Percentiles rank a stretch among this genome's conserved stretches.
phyloP scores from a whole-genome alignment of 805 yeast species.

The Pichia thaimueangensis region DNA sequence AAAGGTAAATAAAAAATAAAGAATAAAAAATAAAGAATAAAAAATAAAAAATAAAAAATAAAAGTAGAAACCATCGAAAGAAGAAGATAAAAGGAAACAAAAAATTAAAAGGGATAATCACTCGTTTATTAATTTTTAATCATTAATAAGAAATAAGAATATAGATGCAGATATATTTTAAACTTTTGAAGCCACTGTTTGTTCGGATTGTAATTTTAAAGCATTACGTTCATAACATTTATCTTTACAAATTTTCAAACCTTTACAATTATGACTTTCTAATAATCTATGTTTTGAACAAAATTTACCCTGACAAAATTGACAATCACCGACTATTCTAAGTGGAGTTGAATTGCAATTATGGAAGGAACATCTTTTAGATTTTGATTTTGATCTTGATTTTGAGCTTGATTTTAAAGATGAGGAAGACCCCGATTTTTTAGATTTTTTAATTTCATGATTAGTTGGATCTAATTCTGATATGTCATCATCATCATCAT shows the following conservation, averaged over 20 bases:
- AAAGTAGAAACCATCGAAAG: too few relatives aligned
- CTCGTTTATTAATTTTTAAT: too few relatives aligned
- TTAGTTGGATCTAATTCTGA: too few relatives aligned
- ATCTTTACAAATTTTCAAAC: conserved; percentile 74
- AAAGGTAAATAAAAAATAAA: too few relatives aligned
- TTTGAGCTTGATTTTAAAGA: conserved; percentile 13
- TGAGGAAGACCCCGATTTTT: not conserved
- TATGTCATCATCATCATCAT: conserved; percentile 11
- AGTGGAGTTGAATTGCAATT: conserved; percentile 60
- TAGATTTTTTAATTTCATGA: not conserved
- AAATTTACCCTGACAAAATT: conserved; percentile 75
- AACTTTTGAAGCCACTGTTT: conserved; percentile 71
- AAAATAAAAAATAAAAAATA: too few relatives aligned
- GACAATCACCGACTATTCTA: conserved; percentile 74
- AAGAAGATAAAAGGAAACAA: too few relatives aligned
- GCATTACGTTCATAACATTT: conserved; percentile 81
- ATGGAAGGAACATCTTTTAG: conserved; percentile 44
- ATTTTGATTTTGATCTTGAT: conserved; percentile 34
- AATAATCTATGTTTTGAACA: conserved; percentile 82
- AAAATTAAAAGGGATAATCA: too few relatives aligned
- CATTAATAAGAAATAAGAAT: too few relatives aligned
- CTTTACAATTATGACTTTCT: conserved; percentile 79
- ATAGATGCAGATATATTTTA: too few relatives aligned
- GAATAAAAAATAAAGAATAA: too few relatives aligned
- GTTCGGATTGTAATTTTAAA: conserved; percentile 72